Evolutionary conservation across 1,139 yeast genomes (phyloP).

Genomic region (Scheffersomyces cryptocercus): DNA sequence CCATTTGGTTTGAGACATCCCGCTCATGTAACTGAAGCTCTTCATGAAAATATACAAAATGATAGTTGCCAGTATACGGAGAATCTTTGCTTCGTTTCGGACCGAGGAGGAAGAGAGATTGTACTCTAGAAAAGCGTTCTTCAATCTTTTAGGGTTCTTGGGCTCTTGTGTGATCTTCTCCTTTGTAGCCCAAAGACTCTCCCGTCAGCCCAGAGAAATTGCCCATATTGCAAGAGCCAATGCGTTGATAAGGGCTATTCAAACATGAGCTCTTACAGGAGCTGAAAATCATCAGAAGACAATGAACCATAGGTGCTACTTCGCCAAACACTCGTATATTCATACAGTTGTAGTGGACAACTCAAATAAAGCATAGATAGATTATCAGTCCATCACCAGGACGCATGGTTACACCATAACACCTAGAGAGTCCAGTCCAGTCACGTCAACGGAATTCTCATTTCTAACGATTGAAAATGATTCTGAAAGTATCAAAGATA

Average conservation of each 20-base stretch:
- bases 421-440: too few species aligned
- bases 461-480: too few species aligned
- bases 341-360: too few species aligned
- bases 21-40: too few species aligned
- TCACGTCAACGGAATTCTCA: too few species aligned
- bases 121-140: slow-evolving; percentile 79
- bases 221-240: slow-evolving; percentile 34
- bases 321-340: too few species aligned
- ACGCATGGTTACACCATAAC: too few species aligned
- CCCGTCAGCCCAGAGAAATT: slow-evolving; percentile 39
- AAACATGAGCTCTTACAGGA: slow-evolving; percentile 2
- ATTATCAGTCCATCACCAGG: too few species aligned
- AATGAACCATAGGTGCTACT: too few species aligned
- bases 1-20: too few species aligned
- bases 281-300: too few species aligned
- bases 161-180: slow-evolving; percentile 82
- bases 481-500: neutral
- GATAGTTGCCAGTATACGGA: slow-evolving; percentile 67
- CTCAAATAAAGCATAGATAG: too few species aligned
- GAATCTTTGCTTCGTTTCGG: slow-evolving; percentile 79
- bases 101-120: slow-evolving; percentile 83
- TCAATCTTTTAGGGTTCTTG: slow-evolving; percentile 75
- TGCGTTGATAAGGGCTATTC: slow-evolving; percentile 24
- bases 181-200: slow-evolving; percentile 69
- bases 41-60: slow-evolving; percentile 18